These are phyloP conservation scores for Raphanus hybrid DNA, from an alignment of 441 rosid genomes.

Conservation along the genomic window DNA sequence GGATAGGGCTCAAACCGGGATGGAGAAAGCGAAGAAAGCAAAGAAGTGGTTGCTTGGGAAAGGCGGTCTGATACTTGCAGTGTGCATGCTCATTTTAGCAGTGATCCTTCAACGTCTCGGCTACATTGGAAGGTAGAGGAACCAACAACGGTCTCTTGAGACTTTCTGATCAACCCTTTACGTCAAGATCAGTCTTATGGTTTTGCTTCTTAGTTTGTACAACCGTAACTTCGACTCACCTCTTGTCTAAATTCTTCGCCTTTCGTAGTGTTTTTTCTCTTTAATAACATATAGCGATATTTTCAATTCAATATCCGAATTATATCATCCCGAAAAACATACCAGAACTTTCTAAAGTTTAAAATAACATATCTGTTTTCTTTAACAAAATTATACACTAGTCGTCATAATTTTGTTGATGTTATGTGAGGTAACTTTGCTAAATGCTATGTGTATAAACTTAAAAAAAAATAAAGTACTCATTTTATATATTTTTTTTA, in stretches of 20 bases:
- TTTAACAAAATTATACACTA: too few species aligned
- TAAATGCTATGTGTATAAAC: too few species aligned
- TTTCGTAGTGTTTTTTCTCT: conserved; percentile 9
- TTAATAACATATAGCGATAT: too few species aligned
- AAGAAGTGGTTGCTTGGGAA: conserved; percentile 89
- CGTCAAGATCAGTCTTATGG: conserved; percentile 12
- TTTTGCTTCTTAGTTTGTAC: conserved; percentile 27
- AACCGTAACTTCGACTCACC: conserved; percentile 19
- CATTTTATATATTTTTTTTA: background rate
- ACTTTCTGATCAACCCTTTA: background rate
- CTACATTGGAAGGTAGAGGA: conserved; percentile 61
- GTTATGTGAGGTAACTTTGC: too few species aligned
- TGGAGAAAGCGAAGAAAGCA: conserved; percentile 71
- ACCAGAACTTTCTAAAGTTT: too few species aligned
- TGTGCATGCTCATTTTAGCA: conserved; percentile 82
- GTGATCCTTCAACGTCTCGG: conserved; percentile 78
- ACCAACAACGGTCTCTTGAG: background rate
- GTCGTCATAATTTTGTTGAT: too few species aligned
- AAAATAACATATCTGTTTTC: too few species aligned
- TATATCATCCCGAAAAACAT: too few species aligned
- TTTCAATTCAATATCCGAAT: too few species aligned
- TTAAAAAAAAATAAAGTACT: too few species aligned
- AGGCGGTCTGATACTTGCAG: conserved; percentile 81
- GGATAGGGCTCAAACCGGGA: conserved; percentile 80
- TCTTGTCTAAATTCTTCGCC: conserved; percentile 22